Conservation (phyloP, 352 stramenopile species). For the Phytophthora syringae region DNA sequence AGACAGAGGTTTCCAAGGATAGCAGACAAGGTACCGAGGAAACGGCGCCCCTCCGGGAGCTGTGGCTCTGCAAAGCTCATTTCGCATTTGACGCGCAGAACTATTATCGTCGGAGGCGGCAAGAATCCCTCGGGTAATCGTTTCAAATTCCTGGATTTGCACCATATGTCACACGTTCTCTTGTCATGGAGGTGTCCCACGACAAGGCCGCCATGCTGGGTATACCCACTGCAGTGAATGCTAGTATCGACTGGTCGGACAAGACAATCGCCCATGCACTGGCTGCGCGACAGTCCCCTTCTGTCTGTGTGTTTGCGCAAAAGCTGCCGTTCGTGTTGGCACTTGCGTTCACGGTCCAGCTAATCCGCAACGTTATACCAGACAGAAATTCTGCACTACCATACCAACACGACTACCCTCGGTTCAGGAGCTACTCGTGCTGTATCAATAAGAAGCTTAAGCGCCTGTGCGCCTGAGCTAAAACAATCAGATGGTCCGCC, state of each 20-base stretch:
- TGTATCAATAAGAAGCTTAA: background rate
- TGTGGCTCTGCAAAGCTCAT: no score
- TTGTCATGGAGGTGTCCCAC: background rate
- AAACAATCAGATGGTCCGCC: background rate
- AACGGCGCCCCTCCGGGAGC: no score
- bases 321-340: background rate
- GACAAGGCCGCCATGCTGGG: background rate
- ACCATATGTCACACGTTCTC: background rate
- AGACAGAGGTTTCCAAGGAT: no score
- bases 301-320: background rate
- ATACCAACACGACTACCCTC: background rate
- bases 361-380: background rate
- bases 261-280: background rate
- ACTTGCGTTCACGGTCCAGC: no score
- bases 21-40: no score
- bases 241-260: background rate
- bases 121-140: background rate
- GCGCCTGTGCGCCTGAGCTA: background rate
- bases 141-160: background rate
- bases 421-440: background rate
- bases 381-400: background rate
- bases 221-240: background rate
- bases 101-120: background rate
- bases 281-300: background rate
- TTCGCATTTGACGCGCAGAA: no score